A percentile compares a stretch with the other conserved stretches of the same genome.
Conservation (phyloP, 345 rosid genomes). For the Brassica juncea region DNA sequence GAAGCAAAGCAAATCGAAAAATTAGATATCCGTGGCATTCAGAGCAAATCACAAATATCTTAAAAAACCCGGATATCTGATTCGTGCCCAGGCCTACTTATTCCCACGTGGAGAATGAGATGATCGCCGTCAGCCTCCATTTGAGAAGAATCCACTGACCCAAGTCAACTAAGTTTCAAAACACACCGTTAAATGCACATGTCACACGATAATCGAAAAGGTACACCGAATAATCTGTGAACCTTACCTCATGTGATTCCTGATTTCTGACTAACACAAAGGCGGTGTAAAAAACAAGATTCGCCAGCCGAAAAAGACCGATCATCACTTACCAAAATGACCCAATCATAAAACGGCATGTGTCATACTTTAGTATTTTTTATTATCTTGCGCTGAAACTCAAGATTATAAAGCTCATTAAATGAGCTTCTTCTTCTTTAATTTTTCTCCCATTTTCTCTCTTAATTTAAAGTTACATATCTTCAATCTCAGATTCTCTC, state of each 20-base stretch:
- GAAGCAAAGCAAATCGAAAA: too few relatives aligned
- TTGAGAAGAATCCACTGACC: conserved; percentile 23
- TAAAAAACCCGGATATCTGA: too few relatives aligned
- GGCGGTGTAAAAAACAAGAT: conserved; percentile 15
- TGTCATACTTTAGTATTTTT: conserved; percentile 8
- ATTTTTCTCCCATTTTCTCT: neutral
- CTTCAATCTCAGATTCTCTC: conserved; percentile 6
- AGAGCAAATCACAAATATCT: too few relatives aligned
- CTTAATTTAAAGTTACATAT: conserved; percentile 6
- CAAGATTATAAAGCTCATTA: conserved; percentile 21
- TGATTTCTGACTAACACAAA: neutral
- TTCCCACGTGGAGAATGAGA: conserved; percentile 32
- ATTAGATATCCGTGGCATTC: too few relatives aligned
- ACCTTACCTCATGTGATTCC: conserved; percentile 10
- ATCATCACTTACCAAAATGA: conserved; percentile 24
- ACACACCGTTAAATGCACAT: conserved; percentile 24
- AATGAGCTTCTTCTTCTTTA: conserved; percentile 27
- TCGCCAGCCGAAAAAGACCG: conserved; percentile 38
- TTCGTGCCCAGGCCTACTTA: too few relatives aligned
- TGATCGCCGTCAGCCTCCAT: conserved; percentile 33
- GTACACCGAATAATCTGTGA: conserved; percentile 14
- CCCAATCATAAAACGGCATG: conserved; percentile 10
- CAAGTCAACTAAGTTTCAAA: conserved; percentile 31
- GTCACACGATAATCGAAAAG: neutral
- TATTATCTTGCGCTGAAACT: neutral